Evolutionary conservation across 2,329 filamentous ascomycete species (phyloP), one percentile per base, ranked within the genome.

Genomic region (Alternaria panax): DNA sequence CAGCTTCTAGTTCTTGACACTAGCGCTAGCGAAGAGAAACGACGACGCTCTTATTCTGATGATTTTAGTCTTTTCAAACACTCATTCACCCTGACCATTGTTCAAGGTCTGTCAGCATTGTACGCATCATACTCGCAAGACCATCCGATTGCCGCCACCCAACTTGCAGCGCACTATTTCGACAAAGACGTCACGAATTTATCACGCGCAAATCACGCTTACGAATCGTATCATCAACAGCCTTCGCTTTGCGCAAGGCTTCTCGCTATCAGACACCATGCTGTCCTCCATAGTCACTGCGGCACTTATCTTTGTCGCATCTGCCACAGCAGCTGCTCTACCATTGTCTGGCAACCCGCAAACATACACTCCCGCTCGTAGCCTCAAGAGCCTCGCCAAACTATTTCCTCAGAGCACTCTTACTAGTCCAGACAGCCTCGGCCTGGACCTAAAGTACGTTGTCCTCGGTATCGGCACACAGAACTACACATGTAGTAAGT

Each of bases 381-480:
- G 66, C 51, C 67, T 77, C 48, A 52, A 66, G 54, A 70, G 60
- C 9, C 69, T 76, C 18, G 63, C 67, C 42, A 62, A 62, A 40
- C 52, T 69, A 42, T 69, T 74, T 63, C 75, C 75, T 14, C 55
- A 64, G 47, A 75, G 67, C 54, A 67, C 65, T 11, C 74, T 78
- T 7, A 68, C 72, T n/a, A 41, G 64, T 16, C 73, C 75, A 1
- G 62, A 64, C 14, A 70, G 63, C 7, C 30, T 59, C 14, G 70
- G 64, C 16, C 24, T 59, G 8, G 52, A 67, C 18, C 79, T 85
- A 46, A 81, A 83, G 67, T 81, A 80, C 61, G 74, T 85, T 42
- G 75, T 79, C 20, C 69, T 85, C 28, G 83, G 83, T 36, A 75
- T 82, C 27, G 83, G 83, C 27, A 83, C 81, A n/a, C 82, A 85